Percentiles rank a stretch among this genome's conserved stretches.
Evolutionary conservation across 139 green algal species (phyloP).

Genomic region (Micromonas pusilla): DNA sequence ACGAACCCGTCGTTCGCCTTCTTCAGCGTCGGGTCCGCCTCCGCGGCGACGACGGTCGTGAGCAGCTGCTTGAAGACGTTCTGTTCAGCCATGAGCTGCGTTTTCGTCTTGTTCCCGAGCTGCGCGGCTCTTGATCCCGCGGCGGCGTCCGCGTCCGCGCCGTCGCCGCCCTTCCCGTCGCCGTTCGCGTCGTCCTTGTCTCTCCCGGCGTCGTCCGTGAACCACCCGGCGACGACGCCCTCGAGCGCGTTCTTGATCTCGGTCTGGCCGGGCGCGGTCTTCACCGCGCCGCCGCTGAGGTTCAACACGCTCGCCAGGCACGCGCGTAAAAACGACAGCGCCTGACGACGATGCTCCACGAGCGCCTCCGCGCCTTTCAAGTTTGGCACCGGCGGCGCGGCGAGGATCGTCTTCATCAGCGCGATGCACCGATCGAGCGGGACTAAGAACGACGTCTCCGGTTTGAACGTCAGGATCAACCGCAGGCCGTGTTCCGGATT

Average conservation of each 20-base stretch:
- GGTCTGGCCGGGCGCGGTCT: not conserved
- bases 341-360: constrained; percentile 50
- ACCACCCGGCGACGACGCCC: not conserved
- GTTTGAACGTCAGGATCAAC: constrained; percentile 88
- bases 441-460: constrained; percentile 81
- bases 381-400: not conserved
- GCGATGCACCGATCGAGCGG: constrained; percentile 79
- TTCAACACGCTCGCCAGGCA: constrained; percentile 74
- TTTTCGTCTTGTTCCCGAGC: constrained; percentile 44
- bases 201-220: not conserved
- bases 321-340: constrained; percentile 69
- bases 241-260: not conserved
- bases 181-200: not conserved
- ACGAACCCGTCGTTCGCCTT: constrained; percentile 56
- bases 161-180: not conserved
- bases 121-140: no score
- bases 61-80: constrained; percentile 43
- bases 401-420: constrained; percentile 20
- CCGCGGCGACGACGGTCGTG: constrained; percentile 45
- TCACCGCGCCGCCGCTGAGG: constrained; percentile 33
- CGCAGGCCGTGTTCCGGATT: constrained; percentile 93
- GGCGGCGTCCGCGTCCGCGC: no score
- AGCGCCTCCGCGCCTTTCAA: constrained; percentile 17
- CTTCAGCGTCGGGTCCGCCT: constrained; percentile 49
- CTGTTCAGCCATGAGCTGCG: constrained; percentile 73